Conservation (phyloP, 495 filamentous ascomycete species). For the Terfezia boudieri region DNA sequence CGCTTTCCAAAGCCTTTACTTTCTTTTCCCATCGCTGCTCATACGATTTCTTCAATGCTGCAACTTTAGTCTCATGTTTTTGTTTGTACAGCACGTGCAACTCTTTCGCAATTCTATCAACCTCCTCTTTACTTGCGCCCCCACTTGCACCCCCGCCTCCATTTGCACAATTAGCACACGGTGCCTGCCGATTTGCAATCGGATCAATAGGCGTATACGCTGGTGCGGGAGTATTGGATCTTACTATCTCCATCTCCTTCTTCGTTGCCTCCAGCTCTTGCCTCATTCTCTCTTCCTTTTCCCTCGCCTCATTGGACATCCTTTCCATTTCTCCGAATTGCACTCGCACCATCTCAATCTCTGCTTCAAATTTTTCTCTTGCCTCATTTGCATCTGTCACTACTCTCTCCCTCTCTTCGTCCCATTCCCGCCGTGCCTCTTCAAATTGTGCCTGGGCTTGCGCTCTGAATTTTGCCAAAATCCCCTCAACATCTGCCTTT, state of each 20-base stretch:
- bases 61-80: conserved; percentile 90
- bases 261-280: conserved; percentile 63
- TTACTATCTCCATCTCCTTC: conserved; percentile 65
- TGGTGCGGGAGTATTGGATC: conserved; percentile 1
- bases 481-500: conserved; percentile 28
- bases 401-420: background rate
- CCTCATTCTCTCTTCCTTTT: conserved; percentile 51
- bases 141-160: background rate
- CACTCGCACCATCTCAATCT: background rate
- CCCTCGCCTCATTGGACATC: conserved; percentile 28
- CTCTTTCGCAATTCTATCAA: conserved; percentile 76
- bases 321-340: conserved; percentile 10
- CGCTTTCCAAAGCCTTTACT: conserved; percentile 45
- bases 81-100: conserved; percentile 83
- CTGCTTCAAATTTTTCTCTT: background rate
- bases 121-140: conserved; percentile 46
- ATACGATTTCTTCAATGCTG: conserved; percentile 85
- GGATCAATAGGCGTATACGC: conserved; percentile 1
- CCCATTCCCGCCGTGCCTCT: background rate
- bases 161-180: background rate
- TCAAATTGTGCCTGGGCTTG: conserved; percentile 24
- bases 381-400: background rate
- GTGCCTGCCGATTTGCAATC: background rate
- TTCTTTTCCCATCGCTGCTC: conserved; percentile 76
- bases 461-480: conserved; percentile 56